phyloP scores from a whole-genome alignment of 805 yeast genomes.

The Yamadazyma laniorum region DNA sequence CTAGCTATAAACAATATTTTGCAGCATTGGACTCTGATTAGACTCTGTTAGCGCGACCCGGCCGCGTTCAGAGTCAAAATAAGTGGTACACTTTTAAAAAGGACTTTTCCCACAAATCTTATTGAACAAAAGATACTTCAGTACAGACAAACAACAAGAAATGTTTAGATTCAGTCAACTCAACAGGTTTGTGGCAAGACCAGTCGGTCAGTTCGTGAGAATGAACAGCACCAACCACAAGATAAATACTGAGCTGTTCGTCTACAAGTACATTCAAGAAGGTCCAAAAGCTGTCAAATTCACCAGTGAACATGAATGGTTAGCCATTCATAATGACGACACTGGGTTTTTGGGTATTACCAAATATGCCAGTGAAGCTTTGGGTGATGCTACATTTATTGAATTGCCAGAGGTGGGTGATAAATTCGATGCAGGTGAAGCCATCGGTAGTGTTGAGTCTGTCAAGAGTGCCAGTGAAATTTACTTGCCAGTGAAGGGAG shows the following conservation, averaged over 20 bases:
- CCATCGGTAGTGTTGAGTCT: conserved; percentile 89
- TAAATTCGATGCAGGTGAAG: conserved; percentile 65
- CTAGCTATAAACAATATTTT: background rate
- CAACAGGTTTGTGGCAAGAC: conserved; percentile 6
- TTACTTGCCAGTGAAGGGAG: conserved; percentile 83
- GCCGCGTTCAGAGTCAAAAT: background rate
- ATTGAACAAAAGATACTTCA: background rate
- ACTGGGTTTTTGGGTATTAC: conserved; percentile 88
- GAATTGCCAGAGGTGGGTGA: conserved; percentile 81
- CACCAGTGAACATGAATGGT: conserved; percentile 94
- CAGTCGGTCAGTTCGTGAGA: conserved; percentile 10
- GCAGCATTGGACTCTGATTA: background rate
- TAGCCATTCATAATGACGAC: conserved; percentile 80
- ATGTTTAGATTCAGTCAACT: conserved; percentile 8
- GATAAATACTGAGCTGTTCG: conserved; percentile 38
- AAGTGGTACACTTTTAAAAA: background rate
- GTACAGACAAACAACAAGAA: background rate
- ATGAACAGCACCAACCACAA: conserved; percentile 33
- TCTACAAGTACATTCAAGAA: conserved; percentile 34
- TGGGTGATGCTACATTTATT: conserved; percentile 94
- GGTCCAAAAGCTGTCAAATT: conserved; percentile 57
- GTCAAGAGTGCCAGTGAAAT: conserved; percentile 94
- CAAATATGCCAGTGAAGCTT: conserved; percentile 89
- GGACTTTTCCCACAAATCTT: background rate
- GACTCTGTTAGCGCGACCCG: background rate